These are phyloP conservation scores for Allodekkera sacchari DNA, from an alignment of 805 yeast species.

Conservation along the genomic window DNA sequence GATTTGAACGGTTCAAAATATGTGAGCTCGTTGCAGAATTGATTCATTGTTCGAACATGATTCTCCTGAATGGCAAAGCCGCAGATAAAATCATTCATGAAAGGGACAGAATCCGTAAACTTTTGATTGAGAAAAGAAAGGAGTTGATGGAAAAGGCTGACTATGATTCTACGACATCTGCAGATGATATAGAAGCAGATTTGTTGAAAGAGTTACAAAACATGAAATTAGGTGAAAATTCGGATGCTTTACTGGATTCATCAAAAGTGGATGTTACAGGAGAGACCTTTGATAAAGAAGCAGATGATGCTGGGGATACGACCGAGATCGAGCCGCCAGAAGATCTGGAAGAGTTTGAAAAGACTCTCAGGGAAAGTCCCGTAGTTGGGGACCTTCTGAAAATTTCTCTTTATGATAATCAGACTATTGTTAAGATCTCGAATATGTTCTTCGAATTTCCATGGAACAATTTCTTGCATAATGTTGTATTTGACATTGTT, in stretches of 20 bases:
- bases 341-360: constrained; percentile 15
- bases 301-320: constrained; percentile 23
- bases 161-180: constrained; percentile 18
- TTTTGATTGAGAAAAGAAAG: constrained; percentile 27
- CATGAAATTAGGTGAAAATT: constrained; percentile 13
- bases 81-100: constrained; percentile 61
- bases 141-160: constrained; percentile 19
- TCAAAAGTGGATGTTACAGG: constrained; percentile 35
- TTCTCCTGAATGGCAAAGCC: constrained; percentile 65
- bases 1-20: constrained; percentile 84
- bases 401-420: constrained; percentile 69
- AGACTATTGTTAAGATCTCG: constrained; percentile 59
- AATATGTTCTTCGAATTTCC: constrained; percentile 76
- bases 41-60: constrained; percentile 97
- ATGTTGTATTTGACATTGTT: constrained; percentile 91
- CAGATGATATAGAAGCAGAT: constrained; percentile 23
- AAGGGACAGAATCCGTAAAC: constrained; percentile 58
- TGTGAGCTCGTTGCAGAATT: constrained; percentile 91
- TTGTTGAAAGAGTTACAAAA: constrained; percentile 26
- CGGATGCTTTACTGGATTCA: constrained; percentile 11
- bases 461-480: constrained; percentile 96
- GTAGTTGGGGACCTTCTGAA: constrained; percentile 86
- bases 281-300: constrained; percentile 36
- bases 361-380: constrained; percentile 42
- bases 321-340: constrained; percentile 13